Evolutionary conservation across 768 basidiomycete species (phyloP).

Genomic region (Galerina marginata): DNA sequence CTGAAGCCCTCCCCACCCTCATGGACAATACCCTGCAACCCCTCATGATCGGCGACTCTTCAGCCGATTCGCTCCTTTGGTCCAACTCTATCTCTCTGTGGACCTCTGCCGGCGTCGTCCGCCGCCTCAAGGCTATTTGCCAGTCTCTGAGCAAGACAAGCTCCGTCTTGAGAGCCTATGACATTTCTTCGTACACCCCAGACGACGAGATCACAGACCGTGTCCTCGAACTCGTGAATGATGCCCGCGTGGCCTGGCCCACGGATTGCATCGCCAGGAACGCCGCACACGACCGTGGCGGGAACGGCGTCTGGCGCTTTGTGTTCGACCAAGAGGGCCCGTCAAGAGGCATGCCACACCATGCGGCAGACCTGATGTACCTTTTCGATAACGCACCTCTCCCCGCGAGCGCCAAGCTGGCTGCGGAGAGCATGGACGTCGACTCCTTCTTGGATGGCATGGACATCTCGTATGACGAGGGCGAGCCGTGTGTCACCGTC

Average conservation of each 20-base stretch:
- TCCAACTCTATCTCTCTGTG: constrained; percentile 63
- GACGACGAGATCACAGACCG: constrained; percentile 71
- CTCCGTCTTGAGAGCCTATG: constrained; percentile 69
- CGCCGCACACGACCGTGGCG: constrained; percentile 54
- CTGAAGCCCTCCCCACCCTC: constrained; percentile 19
- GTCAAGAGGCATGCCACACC: constrained; percentile 65
- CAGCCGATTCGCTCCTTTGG: constrained; percentile 70
- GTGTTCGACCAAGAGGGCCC: constrained; percentile 85
- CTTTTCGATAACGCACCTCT: constrained; percentile 78
- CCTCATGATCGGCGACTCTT: constrained; percentile 77
- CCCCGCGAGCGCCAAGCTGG: constrained; percentile 33
- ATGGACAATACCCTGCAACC: constrained; percentile 51
- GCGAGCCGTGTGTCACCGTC: constrained; percentile 18
- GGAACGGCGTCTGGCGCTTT: constrained; percentile 76
- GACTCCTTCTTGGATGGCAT: constrained; percentile 16
- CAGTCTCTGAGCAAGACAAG: constrained; percentile 70
- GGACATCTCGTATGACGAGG: constrained; percentile 37
- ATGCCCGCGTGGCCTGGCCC: constrained; percentile 79
- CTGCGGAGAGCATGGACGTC: constrained; percentile 8
- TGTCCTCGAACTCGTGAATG: constrained; percentile 76
- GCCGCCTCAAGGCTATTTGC: constrained; percentile 75
- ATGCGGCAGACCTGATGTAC: constrained; percentile 76
- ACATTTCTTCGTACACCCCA: constrained; percentile 64
- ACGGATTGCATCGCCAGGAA: constrained; percentile 66
- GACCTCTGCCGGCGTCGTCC: constrained; percentile 64